Evolutionary conservation across 2,329 filamentous ascomycete species (phyloP).

Genomic region (Coleophoma eucalyptorum): DNA sequence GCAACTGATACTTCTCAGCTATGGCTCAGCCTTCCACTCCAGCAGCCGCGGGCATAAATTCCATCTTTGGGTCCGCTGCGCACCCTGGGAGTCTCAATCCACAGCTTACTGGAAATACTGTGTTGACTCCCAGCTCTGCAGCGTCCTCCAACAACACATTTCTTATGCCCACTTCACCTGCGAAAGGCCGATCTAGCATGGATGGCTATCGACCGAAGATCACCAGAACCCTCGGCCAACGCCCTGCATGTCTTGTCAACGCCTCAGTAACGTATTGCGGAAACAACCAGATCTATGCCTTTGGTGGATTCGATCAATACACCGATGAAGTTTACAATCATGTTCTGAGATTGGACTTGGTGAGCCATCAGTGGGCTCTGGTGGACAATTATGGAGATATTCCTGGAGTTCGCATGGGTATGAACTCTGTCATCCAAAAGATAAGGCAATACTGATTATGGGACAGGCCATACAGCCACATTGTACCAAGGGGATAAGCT

Average conservation of each 20-base stretch:
- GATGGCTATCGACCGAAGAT: slow-evolving; percentile 85
- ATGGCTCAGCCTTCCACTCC: slow-evolving; percentile 45
- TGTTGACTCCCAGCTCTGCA: slow-evolving; percentile 40
- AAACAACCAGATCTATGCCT: slow-evolving; percentile 96
- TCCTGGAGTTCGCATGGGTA: slow-evolving; percentile 94
- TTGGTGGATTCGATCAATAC: slow-evolving; percentile 97
- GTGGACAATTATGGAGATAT: slow-evolving; percentile 99
- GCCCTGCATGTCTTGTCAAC: slow-evolving; percentile 93
- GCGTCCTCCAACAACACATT: slow-evolving; percentile 73
- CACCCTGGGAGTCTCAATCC: slow-evolving; percentile 8
- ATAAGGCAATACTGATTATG: background rate
- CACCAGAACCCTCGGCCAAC: slow-evolving; percentile 71
- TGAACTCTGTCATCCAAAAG: slow-evolving; percentile 17
- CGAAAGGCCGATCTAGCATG: slow-evolving; percentile 58
- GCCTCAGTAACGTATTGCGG: slow-evolving; percentile 98
- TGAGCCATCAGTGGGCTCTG: slow-evolving; percentile 86
- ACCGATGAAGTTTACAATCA: slow-evolving; percentile 99
- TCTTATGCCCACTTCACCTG: slow-evolving; percentile 84
- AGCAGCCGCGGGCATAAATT: slow-evolving; percentile 32
- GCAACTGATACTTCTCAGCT: slow-evolving; percentile 21
- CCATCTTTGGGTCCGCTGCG: slow-evolving; percentile 43
- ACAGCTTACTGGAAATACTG: slow-evolving; percentile 12
- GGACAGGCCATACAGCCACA: slow-evolving; percentile 83
- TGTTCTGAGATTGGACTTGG: slow-evolving; percentile 82
- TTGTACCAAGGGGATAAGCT: slow-evolving; percentile 92